Percentiles rank a stretch among this genome's conserved stretches.
These are phyloP conservation scores for Lathyrus oleraceus DNA, from an alignment of 306 rosid species.

Conservation along the genomic window DNA sequence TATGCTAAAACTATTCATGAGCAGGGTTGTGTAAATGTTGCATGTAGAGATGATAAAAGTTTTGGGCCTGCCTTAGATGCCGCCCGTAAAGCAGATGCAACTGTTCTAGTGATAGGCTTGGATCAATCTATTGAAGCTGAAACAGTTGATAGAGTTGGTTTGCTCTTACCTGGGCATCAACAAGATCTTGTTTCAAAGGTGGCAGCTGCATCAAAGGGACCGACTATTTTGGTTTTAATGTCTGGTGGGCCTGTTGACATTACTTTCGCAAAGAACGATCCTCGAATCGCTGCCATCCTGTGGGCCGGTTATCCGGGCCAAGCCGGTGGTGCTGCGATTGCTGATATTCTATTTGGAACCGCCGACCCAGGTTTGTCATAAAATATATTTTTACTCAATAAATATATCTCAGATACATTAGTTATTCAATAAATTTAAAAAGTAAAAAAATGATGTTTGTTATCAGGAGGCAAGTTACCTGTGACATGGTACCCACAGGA, in stretches of 20 bases:
- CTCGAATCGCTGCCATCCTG: slow-evolving; percentile 51
- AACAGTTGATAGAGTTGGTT: slow-evolving; percentile 53
- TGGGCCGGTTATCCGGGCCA: slow-evolving; percentile 98
- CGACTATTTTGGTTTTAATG: slow-evolving; percentile 72
- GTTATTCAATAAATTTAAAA: too few relatives aligned
- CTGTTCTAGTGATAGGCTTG: slow-evolving; percentile 69
- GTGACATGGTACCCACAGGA: slow-evolving; percentile 92
- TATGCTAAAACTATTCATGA: slow-evolving; percentile 53
- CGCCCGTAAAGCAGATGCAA: slow-evolving; percentile 68
- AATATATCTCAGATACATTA: too few relatives aligned
- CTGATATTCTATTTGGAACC: slow-evolving; percentile 67
- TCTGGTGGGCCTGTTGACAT: slow-evolving; percentile 87
- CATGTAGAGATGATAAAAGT: slow-evolving; percentile 46
- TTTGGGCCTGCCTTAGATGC: slow-evolving; percentile 61
- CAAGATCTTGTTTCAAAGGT: slow-evolving; percentile 71
- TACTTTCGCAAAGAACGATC: slow-evolving; percentile 64
- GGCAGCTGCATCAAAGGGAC: slow-evolving; percentile 75
- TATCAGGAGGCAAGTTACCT: slow-evolving; percentile 76
- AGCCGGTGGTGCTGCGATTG: slow-evolving; percentile 86
- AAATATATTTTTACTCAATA: not conserved
- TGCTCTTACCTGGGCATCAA: slow-evolving; percentile 79
- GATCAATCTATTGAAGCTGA: slow-evolving; percentile 94
- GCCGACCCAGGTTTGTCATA: slow-evolving; percentile 58
- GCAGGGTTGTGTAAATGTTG: slow-evolving; percentile 63
- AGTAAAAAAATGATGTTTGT: not conserved